Conservation (phyloP, 345 rosid genomes). For the Syzygium oleosum region DNA sequence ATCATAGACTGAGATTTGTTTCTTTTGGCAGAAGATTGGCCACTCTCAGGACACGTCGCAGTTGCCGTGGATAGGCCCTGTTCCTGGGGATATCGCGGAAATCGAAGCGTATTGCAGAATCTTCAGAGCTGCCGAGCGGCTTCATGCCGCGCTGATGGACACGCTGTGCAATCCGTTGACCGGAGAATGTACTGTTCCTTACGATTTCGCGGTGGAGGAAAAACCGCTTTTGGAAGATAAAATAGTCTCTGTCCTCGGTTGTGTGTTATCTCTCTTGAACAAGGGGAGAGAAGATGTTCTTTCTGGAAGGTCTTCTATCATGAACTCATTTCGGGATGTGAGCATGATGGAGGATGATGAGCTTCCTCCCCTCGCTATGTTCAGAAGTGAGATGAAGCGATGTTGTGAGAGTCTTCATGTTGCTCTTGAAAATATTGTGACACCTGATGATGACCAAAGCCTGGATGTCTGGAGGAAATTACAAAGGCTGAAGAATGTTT, state of each 20-base stretch:
- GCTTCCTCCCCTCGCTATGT: constrained; percentile 88
- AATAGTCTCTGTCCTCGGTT: constrained; percentile 87
- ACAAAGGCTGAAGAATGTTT: constrained; percentile 88
- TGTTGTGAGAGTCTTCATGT: constrained; percentile 92
- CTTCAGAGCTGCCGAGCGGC: constrained; percentile 75
- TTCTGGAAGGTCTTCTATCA: constrained; percentile 67
- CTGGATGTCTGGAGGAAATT: constrained; percentile 77
- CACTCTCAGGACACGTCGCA: constrained; percentile 58
- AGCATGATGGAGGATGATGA: constrained; percentile 56
- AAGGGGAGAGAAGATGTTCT: constrained; percentile 90
- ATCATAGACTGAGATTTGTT: constrained; percentile 6
- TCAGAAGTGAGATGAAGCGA: constrained; percentile 92
- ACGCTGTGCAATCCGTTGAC: constrained; percentile 91
- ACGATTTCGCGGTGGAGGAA: constrained; percentile 71
- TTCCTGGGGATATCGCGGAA: constrained; percentile 97
- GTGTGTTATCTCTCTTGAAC: constrained; percentile 75
- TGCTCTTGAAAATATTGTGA: constrained; percentile 80
- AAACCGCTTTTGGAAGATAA: constrained; percentile 85
- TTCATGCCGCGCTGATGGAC: constrained; percentile 85
- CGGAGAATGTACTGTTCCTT: constrained; percentile 76
- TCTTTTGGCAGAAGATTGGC: constrained; percentile 23
- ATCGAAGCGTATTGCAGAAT: constrained; percentile 95
- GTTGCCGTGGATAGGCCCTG: constrained; percentile 83
- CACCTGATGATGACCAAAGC: constrained; percentile 61
- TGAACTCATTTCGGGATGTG: constrained; percentile 43